phyloP scores from a whole-genome alignment of 495 filamentous ascomycete genomes.

The Penicillium malachiteum region DNA sequence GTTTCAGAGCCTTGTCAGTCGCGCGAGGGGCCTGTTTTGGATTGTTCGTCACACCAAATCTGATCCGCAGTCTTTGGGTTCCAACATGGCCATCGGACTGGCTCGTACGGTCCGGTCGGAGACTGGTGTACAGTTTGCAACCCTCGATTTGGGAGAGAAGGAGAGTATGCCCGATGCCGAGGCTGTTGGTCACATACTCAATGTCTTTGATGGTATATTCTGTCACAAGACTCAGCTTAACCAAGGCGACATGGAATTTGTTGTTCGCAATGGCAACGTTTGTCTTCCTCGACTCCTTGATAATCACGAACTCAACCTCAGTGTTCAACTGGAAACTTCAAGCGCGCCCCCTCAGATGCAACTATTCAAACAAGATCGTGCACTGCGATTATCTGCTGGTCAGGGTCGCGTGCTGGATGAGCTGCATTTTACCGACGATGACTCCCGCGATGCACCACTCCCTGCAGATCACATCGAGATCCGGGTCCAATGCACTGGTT shows the following conservation, averaged over 20 bases:
- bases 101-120: slow-evolving; percentile 34
- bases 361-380: slow-evolving; percentile 27
- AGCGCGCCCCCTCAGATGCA: slow-evolving; percentile 24
- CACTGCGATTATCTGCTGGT: slow-evolving; percentile 26
- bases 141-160: slow-evolving; percentile 27
- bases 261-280: slow-evolving; percentile 23
- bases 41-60: slow-evolving; percentile 18
- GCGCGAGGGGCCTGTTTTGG: slow-evolving; percentile 31
- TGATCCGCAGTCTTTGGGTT: slow-evolving; percentile 16
- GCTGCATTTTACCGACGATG: slow-evolving; percentile 36
- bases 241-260: slow-evolving; percentile 31
- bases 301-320: slow-evolving; percentile 25
- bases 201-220: slow-evolving; percentile 28
- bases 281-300: slow-evolving; percentile 31
- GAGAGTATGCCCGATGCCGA: slow-evolving; percentile 11
- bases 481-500: slow-evolving; percentile 26
- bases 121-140: slow-evolving; percentile 28
- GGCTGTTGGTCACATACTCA: slow-evolving; percentile 20
- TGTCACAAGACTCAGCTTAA: slow-evolving; percentile 18
- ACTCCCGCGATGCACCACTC: slow-evolving; percentile 9
- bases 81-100: slow-evolving; percentile 31
- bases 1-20: slow-evolving; percentile 22
- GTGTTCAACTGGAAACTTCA: slow-evolving; percentile 23
- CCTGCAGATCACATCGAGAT: slow-evolving; percentile 31
- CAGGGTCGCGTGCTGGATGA: slow-evolving; percentile 30